Evolutionary conservation across 176 grass and related monocot genomes (phyloP).

Genomic region (Guadua angustifolia): DNA sequence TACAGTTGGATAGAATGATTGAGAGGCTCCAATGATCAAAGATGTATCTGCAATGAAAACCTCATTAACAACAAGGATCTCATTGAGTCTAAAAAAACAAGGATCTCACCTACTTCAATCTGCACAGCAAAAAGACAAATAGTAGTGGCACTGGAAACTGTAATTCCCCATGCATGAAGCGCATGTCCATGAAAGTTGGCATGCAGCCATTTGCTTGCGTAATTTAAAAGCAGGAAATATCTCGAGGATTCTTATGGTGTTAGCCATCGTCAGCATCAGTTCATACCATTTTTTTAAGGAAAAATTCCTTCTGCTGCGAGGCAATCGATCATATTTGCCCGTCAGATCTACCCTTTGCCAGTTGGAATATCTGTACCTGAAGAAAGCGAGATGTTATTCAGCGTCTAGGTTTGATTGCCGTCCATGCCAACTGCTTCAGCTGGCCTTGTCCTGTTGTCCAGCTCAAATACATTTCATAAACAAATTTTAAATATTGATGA

Average conservation of each 20-base stretch:
- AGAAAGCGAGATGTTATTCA: conserved; percentile 40
- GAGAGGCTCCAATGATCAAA: background rate
- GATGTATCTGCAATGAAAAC: background rate
- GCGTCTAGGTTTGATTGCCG: conserved; percentile 30
- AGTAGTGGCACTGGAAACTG: conserved; percentile 28
- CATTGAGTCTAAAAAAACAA: background rate
- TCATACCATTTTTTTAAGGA: background rate
- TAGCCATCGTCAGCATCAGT: background rate
- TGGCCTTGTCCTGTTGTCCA: conserved; percentile 1
- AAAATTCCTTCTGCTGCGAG: conserved; percentile 8
- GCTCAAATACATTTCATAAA: background rate
- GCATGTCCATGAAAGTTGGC: conserved; percentile 21
- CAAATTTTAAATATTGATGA: background rate
- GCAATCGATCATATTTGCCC: background rate
- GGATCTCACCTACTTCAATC: conserved; percentile 24
- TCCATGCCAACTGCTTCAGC: conserved; percentile 36
- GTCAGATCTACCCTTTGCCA: conserved; percentile 31
- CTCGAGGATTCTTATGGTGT: conserved; percentile 36
- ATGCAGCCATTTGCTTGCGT: background rate
- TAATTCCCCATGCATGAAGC: conserved; percentile 11
- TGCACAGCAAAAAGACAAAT: conserved; percentile 37
- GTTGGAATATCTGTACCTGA: conserved; percentile 40
- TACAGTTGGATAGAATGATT: conserved; percentile 15
- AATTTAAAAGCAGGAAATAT: conserved; percentile 18
- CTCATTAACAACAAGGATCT: conserved; percentile 29